Conservation (phyloP, 1,284 basidiomycete genomes). For the Agroathelia rolfsii region DNA sequence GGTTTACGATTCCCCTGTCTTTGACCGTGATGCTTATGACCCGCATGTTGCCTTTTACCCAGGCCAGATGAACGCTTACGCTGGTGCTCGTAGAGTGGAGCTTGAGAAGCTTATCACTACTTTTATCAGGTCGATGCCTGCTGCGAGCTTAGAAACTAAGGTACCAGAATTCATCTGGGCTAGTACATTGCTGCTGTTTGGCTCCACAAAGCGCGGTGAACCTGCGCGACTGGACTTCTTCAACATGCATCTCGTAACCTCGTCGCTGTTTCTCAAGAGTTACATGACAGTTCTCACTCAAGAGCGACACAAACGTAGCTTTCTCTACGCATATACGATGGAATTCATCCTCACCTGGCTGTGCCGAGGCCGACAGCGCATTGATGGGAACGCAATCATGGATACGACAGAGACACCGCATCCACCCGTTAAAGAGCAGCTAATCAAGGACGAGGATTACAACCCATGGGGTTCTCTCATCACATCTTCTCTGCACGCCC, state of each 20-base stretch:
- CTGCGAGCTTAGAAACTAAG: conserved; percentile 32
- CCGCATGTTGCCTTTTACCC: no score
- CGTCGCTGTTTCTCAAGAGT: conserved; percentile 49
- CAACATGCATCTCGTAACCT: conserved; percentile 62
- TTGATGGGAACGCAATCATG: conserved; percentile 48
- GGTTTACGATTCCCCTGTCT: conserved; percentile 47
- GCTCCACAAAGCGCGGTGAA: conserved; percentile 37
- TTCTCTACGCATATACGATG: conserved; percentile 36
- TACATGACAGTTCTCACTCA: conserved; percentile 37
- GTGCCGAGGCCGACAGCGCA: conserved; percentile 53
- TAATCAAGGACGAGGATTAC: no score
- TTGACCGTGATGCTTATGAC: conserved; percentile 47
- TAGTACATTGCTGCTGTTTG: conserved; percentile 42
- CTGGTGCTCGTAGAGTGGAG: conserved; percentile 29
- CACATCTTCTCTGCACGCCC: conserved; percentile 40
- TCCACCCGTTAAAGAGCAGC: conserved; percentile 20
- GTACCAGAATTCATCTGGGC: conserved; percentile 46
- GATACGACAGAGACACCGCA: conserved; percentile 34
- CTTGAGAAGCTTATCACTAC: no score
- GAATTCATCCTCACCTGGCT: conserved; percentile 33
- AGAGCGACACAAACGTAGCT: conserved; percentile 28
- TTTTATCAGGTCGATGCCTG: conserved; percentile 39
- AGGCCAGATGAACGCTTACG: conserved; percentile 29
- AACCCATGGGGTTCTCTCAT: conserved; percentile 55
- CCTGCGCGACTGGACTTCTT: conserved; percentile 58